A percentile compares a stretch with the other conserved stretches of the same genome.
Evolutionary conservation across 257 asterid species (phyloP).

Genomic region (Primulina huaijiensis): DNA sequence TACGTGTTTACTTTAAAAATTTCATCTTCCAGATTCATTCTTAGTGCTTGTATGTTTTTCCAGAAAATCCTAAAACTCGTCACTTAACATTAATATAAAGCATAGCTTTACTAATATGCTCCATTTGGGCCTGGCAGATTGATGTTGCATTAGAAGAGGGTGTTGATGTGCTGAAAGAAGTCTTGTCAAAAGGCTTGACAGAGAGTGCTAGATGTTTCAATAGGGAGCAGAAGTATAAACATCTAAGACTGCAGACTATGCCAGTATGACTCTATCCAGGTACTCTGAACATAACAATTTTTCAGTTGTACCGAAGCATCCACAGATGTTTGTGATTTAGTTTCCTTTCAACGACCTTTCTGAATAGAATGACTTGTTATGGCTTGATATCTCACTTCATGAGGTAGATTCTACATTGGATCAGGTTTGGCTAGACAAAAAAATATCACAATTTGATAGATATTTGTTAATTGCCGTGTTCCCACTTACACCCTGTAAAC

Average conservation of each 20-base stretch:
- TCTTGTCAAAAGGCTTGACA: slow-evolving; percentile 63
- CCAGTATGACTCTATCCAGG: slow-evolving; percentile 45
- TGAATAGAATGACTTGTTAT: not conserved
- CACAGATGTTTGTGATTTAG: not conserved
- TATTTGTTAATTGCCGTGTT: too few species aligned
- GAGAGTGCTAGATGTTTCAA: slow-evolving; percentile 76
- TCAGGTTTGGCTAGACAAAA: too few species aligned
- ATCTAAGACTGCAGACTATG: slow-evolving; percentile 66
- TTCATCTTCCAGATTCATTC: not conserved
- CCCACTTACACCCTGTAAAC: too few species aligned
- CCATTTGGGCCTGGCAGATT: slow-evolving; percentile 42
- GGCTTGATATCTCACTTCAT: not conserved
- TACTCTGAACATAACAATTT: slow-evolving; percentile 14
- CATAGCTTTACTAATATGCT: slow-evolving; percentile 8
- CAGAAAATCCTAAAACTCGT: not conserved
- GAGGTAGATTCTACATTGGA: not conserved
- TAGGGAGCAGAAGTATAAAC: slow-evolving; percentile 79
- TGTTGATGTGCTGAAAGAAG: slow-evolving; percentile 57
- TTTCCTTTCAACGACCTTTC: not conserved
- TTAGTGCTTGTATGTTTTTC: not conserved
- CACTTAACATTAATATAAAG: not conserved
- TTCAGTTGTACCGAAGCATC: not conserved
- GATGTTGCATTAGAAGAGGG: slow-evolving; percentile 81
- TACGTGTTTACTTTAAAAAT: not conserved
- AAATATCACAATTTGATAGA: too few species aligned